phyloP scores from a whole-genome alignment of 257 asterid species.

The Solanum peruvianum region DNA sequence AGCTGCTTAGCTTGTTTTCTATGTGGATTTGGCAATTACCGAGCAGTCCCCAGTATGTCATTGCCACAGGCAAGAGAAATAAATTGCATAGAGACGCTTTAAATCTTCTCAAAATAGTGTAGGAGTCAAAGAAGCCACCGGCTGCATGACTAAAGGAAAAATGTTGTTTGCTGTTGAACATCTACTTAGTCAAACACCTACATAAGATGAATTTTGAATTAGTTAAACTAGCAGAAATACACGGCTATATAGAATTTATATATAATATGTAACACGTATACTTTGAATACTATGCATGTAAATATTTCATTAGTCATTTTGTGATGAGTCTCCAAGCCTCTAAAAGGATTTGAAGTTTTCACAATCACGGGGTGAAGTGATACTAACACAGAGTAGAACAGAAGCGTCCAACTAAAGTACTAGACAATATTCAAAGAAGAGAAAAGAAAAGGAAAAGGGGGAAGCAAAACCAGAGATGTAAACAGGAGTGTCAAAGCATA shows the following conservation, averaged over 20 bases:
- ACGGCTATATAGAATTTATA: not conserved
- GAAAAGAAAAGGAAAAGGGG: not conserved
- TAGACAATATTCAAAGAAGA: not conserved
- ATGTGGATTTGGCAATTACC: not conserved
- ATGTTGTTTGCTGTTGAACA: not conserved
- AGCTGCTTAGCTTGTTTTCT: not conserved
- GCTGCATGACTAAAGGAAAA: not conserved
- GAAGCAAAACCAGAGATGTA: not conserved
- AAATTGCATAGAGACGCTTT: not conserved
- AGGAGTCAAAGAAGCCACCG: not conserved
- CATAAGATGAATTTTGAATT: constrained; percentile 1
- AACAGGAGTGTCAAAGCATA: not conserved
- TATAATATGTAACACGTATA: not conserved
- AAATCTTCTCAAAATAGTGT: not conserved
- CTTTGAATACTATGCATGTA: not conserved
- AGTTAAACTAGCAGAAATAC: not conserved
- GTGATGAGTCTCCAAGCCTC: not conserved
- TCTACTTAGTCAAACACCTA: constrained; percentile 26
- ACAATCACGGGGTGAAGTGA: not conserved
- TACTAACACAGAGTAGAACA: not conserved
- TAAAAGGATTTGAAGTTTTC: not conserved
- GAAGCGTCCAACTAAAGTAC: not conserved
- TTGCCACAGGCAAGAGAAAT: not conserved
- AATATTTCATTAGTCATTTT: not conserved
- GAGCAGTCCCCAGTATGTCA: not conserved